Percentiles rank a stretch among this genome's conserved stretches.
Evolutionary conservation across 2,329 filamentous ascomycete genomes (phyloP).

Genomic region (Escovopsis weberi): DNA sequence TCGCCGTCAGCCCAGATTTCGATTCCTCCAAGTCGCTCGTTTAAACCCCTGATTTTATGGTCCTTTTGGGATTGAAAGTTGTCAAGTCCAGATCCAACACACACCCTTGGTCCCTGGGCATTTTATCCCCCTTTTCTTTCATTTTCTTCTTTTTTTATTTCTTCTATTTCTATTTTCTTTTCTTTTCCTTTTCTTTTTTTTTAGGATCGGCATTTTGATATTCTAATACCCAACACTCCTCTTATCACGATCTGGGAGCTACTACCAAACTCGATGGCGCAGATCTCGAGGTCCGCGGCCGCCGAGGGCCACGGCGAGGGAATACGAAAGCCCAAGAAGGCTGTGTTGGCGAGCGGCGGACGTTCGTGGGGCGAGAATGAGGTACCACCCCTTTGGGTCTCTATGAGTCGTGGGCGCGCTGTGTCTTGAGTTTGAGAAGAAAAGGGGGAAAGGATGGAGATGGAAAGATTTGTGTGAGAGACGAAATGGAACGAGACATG

Average conservation of each 20-base stretch:
- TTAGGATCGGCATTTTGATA: slow-evolving; percentile 12
- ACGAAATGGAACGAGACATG: not conserved
- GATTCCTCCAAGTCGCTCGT: no score
- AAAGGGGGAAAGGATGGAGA: no score
- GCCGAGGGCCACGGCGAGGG: slow-evolving; percentile 45
- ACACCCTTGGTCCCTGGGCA: no score
- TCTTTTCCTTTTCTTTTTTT: slow-evolving; percentile 18
- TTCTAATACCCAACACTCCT: no score
- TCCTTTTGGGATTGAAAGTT: no score
- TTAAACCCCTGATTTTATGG: no score
- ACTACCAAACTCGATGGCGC: slow-evolving; percentile 25
- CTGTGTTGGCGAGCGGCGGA: slow-evolving; percentile 57
- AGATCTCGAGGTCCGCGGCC: slow-evolving; percentile 37
- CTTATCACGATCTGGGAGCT: no score
- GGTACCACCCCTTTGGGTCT: slow-evolving; percentile 31
- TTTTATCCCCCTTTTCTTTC: not conserved
- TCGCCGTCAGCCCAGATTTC: no score
- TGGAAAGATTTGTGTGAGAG: no score
- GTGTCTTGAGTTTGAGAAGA: no score
- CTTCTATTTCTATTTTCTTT: slow-evolving; percentile 13
- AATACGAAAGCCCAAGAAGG: slow-evolving; percentile 51
- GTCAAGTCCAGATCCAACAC: no score
- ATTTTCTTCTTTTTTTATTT: slow-evolving; percentile 4
- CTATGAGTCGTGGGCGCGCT: slow-evolving; percentile 1
- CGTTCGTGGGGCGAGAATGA: slow-evolving; percentile 78